Conservation (phyloP, 2,329 filamentous ascomycete genomes). For the Fusarium decemcellulare region DNA sequence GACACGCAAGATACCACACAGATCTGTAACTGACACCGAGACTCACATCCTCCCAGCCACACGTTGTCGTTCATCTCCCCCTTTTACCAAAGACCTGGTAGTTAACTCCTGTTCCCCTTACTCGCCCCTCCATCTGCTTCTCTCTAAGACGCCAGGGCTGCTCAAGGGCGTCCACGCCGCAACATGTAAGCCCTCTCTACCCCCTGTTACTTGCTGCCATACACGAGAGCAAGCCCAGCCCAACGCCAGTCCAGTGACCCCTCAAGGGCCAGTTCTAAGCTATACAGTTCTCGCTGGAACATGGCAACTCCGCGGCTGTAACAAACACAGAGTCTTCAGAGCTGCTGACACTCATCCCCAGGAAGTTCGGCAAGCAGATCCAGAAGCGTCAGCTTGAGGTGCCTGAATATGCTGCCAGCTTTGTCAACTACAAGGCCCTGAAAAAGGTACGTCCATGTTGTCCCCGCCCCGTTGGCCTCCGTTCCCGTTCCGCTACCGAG, state of each 20-base stretch:
- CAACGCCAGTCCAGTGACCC: slow-evolving; percentile 13
- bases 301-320: slow-evolving; percentile 9
- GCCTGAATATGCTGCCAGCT: slow-evolving; percentile 98
- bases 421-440: slow-evolving; percentile 98
- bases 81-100: slow-evolving; percentile 20
- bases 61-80: slow-evolving; percentile 24
- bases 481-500: slow-evolving; percentile 38
- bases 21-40: slow-evolving; percentile 41
- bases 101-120: slow-evolving; percentile 16
- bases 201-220: slow-evolving; percentile 18
- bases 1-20: slow-evolving; percentile 33
- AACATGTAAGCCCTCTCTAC: slow-evolving; percentile 53
- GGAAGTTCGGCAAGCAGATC: slow-evolving; percentile 99
- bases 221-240: slow-evolving; percentile 9
- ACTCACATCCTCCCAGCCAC: slow-evolving; percentile 43
- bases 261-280: slow-evolving; percentile 12
- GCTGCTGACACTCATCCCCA: slow-evolving; percentile 56
- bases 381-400: slow-evolving; percentile 99
- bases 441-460: slow-evolving; percentile 82
- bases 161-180: slow-evolving; percentile 44
- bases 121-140: slow-evolving; percentile 27
- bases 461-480: slow-evolving; percentile 29
- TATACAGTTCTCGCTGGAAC: slow-evolving; percentile 7
- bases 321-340: slow-evolving; percentile 9
- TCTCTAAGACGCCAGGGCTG: slow-evolving; percentile 40